A percentile compares a stretch with the other conserved stretches of the same genome.
These are phyloP conservation scores for Fusarium lateritium DNA, from an alignment of 2,329 filamentous ascomycete species.

Conservation along the genomic window DNA sequence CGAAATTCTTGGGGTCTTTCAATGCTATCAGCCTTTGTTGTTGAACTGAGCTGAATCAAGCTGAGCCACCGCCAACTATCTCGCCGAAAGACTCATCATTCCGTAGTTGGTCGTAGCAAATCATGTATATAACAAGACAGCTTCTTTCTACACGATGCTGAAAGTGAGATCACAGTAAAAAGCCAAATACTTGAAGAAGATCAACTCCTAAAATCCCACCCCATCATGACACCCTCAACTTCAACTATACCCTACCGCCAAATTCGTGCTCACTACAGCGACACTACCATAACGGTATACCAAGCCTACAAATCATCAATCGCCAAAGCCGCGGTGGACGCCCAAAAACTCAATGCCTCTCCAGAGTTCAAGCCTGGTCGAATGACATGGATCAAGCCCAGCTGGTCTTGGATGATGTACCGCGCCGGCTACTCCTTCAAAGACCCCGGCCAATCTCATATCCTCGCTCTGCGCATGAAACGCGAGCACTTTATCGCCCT, in stretches of 20 bases:
- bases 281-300: conserved; percentile 71
- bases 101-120: neutral
- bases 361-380: conserved; percentile 66
- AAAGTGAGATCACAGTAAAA: neutral
- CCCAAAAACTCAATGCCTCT: conserved; percentile 67
- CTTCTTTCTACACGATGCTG: neutral
- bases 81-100: conserved; percentile 41
- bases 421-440: conserved; percentile 73
- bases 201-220: neutral
- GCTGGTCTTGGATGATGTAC: conserved; percentile 76
- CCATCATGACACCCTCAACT: conserved; percentile 35
- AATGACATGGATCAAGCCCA: conserved; percentile 78
- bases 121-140: neutral
- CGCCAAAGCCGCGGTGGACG: conserved; percentile 64
- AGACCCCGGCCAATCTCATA: conserved; percentile 66
- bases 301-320: conserved; percentile 71
- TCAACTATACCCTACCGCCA: conserved; percentile 59
- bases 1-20: neutral
- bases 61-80: conserved; percentile 22
- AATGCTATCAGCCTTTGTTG: neutral
- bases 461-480: conserved; percentile 70
- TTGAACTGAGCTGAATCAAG: neutral
- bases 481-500: conserved; percentile 65
- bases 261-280: conserved; percentile 67
- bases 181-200: neutral